Evolutionary conservation across 2,329 filamentous ascomycete species (phyloP).

Genomic region (Colletotrichum sp.): DNA sequence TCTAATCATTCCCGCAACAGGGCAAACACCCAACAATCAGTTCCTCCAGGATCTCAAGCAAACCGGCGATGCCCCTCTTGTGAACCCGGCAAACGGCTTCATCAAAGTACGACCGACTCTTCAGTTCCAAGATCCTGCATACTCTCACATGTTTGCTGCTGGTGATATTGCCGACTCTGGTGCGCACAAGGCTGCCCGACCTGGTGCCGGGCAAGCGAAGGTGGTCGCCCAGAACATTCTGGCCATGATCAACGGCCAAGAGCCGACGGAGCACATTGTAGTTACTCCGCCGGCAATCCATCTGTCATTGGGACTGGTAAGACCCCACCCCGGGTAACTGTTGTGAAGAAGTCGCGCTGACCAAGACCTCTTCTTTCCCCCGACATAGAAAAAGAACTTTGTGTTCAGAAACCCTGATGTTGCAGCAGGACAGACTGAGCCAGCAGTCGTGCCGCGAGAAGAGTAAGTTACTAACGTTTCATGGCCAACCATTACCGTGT

Average conservation of each 20-base stretch:
- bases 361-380: background rate
- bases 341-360: background rate
- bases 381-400: background rate
- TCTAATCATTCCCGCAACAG: background rate
- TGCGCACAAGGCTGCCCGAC: constrained; percentile 44
- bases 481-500: accelerated
- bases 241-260: constrained; percentile 36
- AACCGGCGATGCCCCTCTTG: background rate
- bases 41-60: background rate
- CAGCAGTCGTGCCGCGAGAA: background rate
- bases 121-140: constrained; percentile 36
- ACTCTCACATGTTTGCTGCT: constrained; percentile 48
- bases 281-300: background rate
- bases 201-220: constrained; percentile 47
- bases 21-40: background rate
- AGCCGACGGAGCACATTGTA: background rate
- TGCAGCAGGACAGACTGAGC: background rate
- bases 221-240: constrained; percentile 51
- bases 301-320: constrained; percentile 7
- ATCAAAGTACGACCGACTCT: constrained; percentile 49
- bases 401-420: background rate
- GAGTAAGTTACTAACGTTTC: background rate
- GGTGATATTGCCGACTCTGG: constrained; percentile 57
- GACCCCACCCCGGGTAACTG: accelerated
- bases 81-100: constrained; percentile 2